Conservation (phyloP, 768 basidiomycete species). For the Trametes elegans region DNA sequence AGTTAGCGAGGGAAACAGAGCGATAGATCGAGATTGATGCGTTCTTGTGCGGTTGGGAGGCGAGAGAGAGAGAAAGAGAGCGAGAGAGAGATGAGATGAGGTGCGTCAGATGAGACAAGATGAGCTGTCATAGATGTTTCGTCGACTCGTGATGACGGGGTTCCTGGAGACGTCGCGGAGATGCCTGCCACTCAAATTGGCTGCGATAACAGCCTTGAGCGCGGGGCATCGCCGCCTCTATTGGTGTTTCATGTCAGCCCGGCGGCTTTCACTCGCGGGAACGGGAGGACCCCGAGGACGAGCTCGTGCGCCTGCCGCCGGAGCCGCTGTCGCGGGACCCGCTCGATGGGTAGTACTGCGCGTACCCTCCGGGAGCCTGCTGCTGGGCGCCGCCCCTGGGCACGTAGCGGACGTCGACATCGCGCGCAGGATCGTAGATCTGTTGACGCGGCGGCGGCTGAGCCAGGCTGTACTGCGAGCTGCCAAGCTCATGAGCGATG, state of each 20-base stretch:
- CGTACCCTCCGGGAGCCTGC: background rate
- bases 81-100: too few relatives aligned
- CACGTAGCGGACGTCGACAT: constrained; percentile 8
- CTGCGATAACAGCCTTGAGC: background rate
- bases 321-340: too few relatives aligned
- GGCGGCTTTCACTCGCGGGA: constrained; percentile 2
- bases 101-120: too few relatives aligned
- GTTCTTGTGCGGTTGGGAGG: too few relatives aligned
- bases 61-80: too few relatives aligned
- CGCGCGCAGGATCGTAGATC: background rate
- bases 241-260: background rate
- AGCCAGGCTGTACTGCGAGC: background rate
- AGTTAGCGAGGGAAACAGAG: too few relatives aligned
- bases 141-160: constrained; percentile 1
- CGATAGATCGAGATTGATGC: too few relatives aligned
- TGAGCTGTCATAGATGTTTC: too few relatives aligned
- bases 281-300: constrained; percentile 10
- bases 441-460: background rate
- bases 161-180: background rate
- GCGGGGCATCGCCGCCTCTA: background rate
- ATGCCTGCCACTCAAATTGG: background rate
- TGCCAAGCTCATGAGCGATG: constrained; percentile 2
- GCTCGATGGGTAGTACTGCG: constrained; percentile 6
- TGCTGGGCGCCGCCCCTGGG: background rate
- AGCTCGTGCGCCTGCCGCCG: constrained; percentile 2